Evolutionary conservation across 805 yeast genomes (phyloP).

Genomic region (Metschnikowia chrysomelidarum): DNA sequence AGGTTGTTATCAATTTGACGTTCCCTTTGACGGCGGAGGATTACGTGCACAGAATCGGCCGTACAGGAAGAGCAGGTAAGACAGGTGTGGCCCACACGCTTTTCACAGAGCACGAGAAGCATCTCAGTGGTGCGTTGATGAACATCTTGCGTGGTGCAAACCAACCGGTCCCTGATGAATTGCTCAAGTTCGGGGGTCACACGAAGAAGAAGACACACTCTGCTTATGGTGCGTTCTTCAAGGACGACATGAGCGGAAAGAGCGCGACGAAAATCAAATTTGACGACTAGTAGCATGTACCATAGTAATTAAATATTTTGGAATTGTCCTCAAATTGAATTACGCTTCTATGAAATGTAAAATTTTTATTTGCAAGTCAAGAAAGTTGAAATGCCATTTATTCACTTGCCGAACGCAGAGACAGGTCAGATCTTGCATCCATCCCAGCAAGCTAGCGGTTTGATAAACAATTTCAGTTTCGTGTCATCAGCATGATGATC

Average conservation of each 20-base stretch:
- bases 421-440: too few species aligned
- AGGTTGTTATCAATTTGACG: conserved; percentile 89
- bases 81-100: conserved; percentile 93
- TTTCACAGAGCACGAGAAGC: conserved; percentile 96
- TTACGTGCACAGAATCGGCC: conserved; percentile 95
- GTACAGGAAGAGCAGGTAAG: conserved; percentile 98
- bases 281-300: conserved; percentile 39
- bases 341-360: too few species aligned
- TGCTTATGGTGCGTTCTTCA: conserved; percentile 97
- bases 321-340: too few species aligned
- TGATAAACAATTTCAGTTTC: too few species aligned
- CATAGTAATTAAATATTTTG: too few species aligned
- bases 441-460: too few species aligned
- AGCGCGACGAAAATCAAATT: conserved; percentile 91
- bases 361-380: too few species aligned
- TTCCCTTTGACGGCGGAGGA: conserved; percentile 97
- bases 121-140: conserved; percentile 88
- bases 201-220: conserved; percentile 97
- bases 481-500: too few species aligned
- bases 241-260: conserved; percentile 82
- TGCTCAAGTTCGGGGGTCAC: conserved; percentile 94
- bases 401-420: too few species aligned
- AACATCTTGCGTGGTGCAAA: conserved; percentile 91
- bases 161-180: conserved; percentile 93
- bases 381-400: too few species aligned